Evolutionary conservation across 495 filamentous ascomycete genomes (phyloP).

Genomic region (Penicillium paxilli): DNA sequence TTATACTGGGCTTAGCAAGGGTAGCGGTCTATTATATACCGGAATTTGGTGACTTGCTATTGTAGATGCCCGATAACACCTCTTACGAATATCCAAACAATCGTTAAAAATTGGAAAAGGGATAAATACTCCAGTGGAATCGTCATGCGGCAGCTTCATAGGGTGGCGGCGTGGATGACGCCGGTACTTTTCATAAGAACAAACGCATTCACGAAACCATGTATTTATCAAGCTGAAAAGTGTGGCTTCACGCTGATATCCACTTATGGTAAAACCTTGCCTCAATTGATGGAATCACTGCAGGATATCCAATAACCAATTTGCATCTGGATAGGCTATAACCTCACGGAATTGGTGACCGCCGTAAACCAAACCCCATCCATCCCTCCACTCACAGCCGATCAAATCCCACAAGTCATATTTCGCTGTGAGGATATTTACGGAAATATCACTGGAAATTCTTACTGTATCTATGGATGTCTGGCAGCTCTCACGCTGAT

Average conservation of each 20-base stretch:
- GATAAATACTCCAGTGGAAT: not conserved
- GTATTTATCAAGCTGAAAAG: constrained; percentile 22
- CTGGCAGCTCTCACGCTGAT: constrained; percentile 2
- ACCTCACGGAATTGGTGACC: constrained; percentile 8
- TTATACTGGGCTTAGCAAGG: not conserved
- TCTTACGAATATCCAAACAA: not conserved
- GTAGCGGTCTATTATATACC: not conserved
- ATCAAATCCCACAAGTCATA: constrained; percentile 17
- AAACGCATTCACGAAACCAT: constrained; percentile 14
- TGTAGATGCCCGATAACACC: not conserved
- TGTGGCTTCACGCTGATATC: constrained; percentile 18
- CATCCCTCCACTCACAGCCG: constrained; percentile 11
- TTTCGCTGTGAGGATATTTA: constrained; percentile 19
- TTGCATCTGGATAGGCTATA: constrained; percentile 10
- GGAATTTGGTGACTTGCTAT: not conserved
- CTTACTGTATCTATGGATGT: constrained; percentile 15
- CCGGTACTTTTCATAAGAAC: not conserved
- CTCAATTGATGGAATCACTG: not conserved
- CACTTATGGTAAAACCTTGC: constrained; percentile 10
- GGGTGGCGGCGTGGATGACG: not conserved
- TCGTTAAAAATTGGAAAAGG: not conserved
- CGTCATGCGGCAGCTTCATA: constrained; percentile 3
- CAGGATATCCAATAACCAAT: not conserved
- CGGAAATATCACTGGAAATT: constrained; percentile 17
- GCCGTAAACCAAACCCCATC: constrained; percentile 19